Conservation (phyloP, 768 basidiomycete species). For the Coprinellus micaceus region DNA sequence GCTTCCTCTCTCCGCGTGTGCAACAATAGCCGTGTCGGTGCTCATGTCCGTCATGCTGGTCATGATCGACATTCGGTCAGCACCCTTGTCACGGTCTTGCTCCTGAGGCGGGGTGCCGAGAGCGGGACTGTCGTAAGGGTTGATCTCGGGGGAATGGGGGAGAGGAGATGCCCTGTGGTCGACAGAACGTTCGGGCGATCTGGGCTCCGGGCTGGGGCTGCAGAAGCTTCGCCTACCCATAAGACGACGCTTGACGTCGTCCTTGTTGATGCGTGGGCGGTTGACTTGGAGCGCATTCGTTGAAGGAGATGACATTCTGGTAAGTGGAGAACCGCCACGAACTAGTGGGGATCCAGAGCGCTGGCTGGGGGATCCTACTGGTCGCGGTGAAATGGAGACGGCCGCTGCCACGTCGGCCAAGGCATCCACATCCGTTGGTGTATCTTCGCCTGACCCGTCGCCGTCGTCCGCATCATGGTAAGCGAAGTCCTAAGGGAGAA, state of each 20-base stretch:
- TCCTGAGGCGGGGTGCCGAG: slow-evolving; percentile 2
- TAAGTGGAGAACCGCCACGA: slow-evolving; percentile 11
- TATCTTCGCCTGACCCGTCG: background rate
- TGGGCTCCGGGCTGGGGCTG: slow-evolving; percentile 28
- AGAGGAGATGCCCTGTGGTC: slow-evolving; percentile 4
- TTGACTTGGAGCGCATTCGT: slow-evolving; percentile 15
- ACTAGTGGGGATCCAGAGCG: slow-evolving; percentile 5
- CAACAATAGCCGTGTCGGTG: slow-evolving; percentile 48
- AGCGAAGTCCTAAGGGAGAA: background rate
- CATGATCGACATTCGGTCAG: slow-evolving; percentile 35
- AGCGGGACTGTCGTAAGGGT: background rate
- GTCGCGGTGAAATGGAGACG: background rate
- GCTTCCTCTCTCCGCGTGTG: slow-evolving; percentile 42
- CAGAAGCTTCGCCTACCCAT: slow-evolving; percentile 42
- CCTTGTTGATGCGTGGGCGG: slow-evolving; percentile 48
- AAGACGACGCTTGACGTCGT: slow-evolving; percentile 50
- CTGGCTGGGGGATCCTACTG: slow-evolving; percentile 17
- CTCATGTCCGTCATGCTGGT: slow-evolving; percentile 41
- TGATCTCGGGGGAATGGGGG: background rate
- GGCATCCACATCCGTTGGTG: background rate
- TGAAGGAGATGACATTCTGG: slow-evolving; percentile 7
- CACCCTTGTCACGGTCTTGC: slow-evolving; percentile 29
- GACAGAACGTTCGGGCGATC: background rate
- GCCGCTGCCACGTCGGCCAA: background rate
- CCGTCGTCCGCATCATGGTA: background rate